These are phyloP conservation scores for Corynascus novoguineensis DNA, from an alignment of 495 filamentous ascomycete species.

Conservation along the genomic window DNA sequence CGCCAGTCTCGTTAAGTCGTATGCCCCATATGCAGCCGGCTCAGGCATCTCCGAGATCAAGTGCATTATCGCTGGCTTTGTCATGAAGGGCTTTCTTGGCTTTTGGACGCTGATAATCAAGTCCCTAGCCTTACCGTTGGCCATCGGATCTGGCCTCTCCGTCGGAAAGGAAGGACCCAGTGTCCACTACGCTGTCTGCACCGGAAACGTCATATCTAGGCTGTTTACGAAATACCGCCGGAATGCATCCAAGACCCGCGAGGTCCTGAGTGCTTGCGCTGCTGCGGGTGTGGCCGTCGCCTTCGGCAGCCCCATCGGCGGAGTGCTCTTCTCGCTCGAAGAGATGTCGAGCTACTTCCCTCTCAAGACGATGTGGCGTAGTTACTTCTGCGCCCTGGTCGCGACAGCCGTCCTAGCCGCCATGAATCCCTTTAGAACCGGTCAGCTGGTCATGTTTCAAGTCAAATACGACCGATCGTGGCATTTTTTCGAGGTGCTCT, in stretches of 20 bases:
- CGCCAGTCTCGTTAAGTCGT: conserved; percentile 81
- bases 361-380: conserved; percentile 95
- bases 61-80: conserved; percentile 98
- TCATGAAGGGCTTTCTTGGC: conserved; percentile 97
- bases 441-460: conserved; percentile 99
- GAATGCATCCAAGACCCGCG: conserved; percentile 90
- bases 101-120: conserved; percentile 93
- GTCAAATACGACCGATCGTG: conserved; percentile 92
- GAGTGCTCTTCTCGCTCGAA: conserved; percentile 93
- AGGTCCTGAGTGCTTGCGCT: conserved; percentile 90
- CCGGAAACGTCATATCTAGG: conserved; percentile 91
- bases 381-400: conserved; percentile 95
- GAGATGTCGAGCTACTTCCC: conserved; percentile 99
- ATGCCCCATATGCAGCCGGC: conserved; percentile 93
- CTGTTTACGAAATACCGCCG: conserved; percentile 89
- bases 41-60: conserved; percentile 99
- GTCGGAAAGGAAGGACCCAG: conserved; percentile 97
- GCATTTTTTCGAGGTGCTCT: conserved; percentile 96
- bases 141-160: conserved; percentile 90
- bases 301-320: conserved; percentile 95
- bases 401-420: conserved; percentile 90
- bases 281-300: conserved; percentile 95
- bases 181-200: conserved; percentile 97
- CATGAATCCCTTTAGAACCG: conserved; percentile 96
- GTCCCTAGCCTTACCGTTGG: conserved; percentile 81